Base-by-base conservation (phyloP, 495 filamentous ascomycete genomes). In the Penicillium flavigenum region DNA sequence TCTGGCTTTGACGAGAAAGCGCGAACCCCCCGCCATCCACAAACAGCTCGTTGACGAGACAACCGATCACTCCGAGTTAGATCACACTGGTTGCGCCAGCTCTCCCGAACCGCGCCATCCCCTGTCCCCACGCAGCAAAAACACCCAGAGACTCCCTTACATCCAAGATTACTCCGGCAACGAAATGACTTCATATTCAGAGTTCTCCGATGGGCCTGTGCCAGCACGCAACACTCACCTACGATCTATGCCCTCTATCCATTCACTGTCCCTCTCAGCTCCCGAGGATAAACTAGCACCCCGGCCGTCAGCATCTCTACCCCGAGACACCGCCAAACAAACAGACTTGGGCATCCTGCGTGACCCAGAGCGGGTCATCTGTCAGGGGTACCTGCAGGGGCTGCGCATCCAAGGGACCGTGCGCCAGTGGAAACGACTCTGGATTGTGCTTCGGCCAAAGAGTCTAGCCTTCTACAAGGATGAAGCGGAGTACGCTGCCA, bases 401-500 rank as follows among this genome's bases (percentile, higher is more conserved):
- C 82, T 96, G 26, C 91, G 89, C 58, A 88, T 87, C 58, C 92
- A 92, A 63, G 80, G 88, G n/a, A 90, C 89, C 6, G 87, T 98
- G 39, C 86, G 88, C 34, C 90, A 94, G 64, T 98, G 94, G 94
- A 97, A 96, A 77, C 88, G 89, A 59, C 79, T 90, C 32, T 98
- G 94, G 94, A 86, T 87, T 0, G 94, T 98, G 0, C 75, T 98
- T n/a, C 88, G 92, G 34, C 86, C 91, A 0, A 87, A 88, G 57
- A 90, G 90, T 51, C 72, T 98, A 47, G 89, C 91, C 7, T 84
- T 98, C 20, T 98, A 98, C 76, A 98, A 97, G 72, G 87, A 92
- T 63, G 92, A 95, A 44, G 78, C 87, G 71, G 94, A 98, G 75
- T 97, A 97, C 69, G 88, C 88, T 17, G 90, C 93, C 3, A 75